Percentiles rank a stretch among this genome's conserved stretches.
These are phyloP conservation scores for Xerocomellus intermedius DNA, from an alignment of 768 basidiomycete species.

Conservation along the genomic window DNA sequence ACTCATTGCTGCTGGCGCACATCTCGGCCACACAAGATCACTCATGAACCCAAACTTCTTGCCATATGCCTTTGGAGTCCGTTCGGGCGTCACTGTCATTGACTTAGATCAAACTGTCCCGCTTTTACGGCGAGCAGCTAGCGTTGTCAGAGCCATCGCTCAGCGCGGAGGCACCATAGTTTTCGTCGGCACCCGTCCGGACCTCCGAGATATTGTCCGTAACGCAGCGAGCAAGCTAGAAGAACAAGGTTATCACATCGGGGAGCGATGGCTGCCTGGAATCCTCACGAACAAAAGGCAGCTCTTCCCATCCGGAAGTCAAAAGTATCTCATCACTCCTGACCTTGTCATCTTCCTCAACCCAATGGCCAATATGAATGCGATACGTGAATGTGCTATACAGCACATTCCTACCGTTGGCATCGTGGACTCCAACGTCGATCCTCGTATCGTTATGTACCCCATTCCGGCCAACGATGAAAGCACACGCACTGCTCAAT, in stretches of 20 bases:
- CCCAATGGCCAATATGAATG: slow-evolving; percentile 78
- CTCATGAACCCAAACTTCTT: slow-evolving; percentile 88
- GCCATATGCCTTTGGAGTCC: slow-evolving; percentile 90
- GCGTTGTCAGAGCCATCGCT: slow-evolving; percentile 80
- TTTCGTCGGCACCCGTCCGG: slow-evolving; percentile 86
- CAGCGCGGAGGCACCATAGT: slow-evolving; percentile 80
- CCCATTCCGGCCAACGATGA: slow-evolving; percentile 99
- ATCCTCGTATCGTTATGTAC: slow-evolving; percentile 96
- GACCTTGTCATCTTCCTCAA: slow-evolving; percentile 92
- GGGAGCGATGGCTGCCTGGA: slow-evolving; percentile 92
- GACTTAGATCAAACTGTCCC: slow-evolving; percentile 94
- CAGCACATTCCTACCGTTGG: slow-evolving; percentile 92
- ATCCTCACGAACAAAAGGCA: slow-evolving; percentile 84
- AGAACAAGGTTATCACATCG: slow-evolving; percentile 78
- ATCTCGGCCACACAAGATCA: slow-evolving; percentile 83
- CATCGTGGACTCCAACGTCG: slow-evolving; percentile 91
- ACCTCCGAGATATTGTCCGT: slow-evolving; percentile 70
- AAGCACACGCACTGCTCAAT: slow-evolving; percentile 83
- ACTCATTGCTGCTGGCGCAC: slow-evolving; percentile 89
- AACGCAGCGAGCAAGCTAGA: slow-evolving; percentile 81
- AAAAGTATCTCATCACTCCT: slow-evolving; percentile 60
- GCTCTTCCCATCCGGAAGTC: slow-evolving; percentile 63
- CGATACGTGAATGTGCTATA: slow-evolving; percentile 88
- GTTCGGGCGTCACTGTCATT: slow-evolving; percentile 88
- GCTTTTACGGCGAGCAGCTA: slow-evolving; percentile 85